phyloP scores from a whole-genome alignment of 2,329 filamentous ascomycete genomes.

The Aspergillus calidoustus region DNA sequence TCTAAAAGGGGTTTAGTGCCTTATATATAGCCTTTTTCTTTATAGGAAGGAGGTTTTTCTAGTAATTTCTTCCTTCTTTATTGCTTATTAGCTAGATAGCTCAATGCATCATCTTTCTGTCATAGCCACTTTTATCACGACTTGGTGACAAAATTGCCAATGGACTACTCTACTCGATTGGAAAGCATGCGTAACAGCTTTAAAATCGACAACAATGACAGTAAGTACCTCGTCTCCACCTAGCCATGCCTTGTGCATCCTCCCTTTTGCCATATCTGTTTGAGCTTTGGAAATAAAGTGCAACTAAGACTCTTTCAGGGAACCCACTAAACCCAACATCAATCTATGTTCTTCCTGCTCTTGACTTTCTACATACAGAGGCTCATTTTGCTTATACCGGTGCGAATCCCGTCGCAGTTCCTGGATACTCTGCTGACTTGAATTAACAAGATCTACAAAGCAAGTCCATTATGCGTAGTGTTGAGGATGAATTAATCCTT shows the following conservation, averaged over 20 bases:
- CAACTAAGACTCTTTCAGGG: neutral
- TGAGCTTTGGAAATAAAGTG: neutral
- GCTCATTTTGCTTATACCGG: neutral
- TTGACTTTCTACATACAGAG: constrained; percentile 7
- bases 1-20: too few species aligned
- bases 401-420: neutral
- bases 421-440: neutral
- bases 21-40: too few species aligned
- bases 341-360: constrained; percentile 4
- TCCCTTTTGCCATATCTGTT: neutral
- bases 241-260: constrained; percentile 3
- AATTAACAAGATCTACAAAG: constrained; percentile 44
- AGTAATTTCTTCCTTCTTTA: too few species aligned
- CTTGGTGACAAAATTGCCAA: too few species aligned
- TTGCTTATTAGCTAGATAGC: too few species aligned
- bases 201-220: too few species aligned
- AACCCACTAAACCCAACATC: neutral
- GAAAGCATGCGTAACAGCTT: too few species aligned
- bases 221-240: too few species aligned
- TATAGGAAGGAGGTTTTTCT: too few species aligned
- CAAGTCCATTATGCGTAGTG: constrained; percentile 46
- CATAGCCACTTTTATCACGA: too few species aligned
- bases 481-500: constrained; percentile 36
- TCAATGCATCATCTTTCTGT: too few species aligned
- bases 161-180: too few species aligned